phyloP scores from a whole-genome alignment of 352 stramenopile genomes.

The Phytophthora pisi region DNA sequence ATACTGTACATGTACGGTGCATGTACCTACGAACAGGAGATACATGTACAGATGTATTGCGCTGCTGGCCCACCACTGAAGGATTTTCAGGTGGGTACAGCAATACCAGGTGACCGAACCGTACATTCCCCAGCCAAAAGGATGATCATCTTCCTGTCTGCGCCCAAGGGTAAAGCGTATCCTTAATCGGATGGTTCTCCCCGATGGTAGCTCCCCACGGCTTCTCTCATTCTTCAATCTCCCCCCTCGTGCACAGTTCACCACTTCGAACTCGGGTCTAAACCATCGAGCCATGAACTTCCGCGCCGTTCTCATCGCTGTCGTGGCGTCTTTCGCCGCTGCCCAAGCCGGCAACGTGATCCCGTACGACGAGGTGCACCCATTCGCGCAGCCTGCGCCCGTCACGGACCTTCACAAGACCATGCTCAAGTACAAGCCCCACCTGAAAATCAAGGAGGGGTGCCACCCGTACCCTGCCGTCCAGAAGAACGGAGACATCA shows the following conservation, averaged over 20 bases:
- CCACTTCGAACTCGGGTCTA: not conserved
- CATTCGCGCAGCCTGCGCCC: constrained; percentile 3
- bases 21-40: too few species aligned
- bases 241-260: not conserved
- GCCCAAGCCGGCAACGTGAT: constrained; percentile 2
- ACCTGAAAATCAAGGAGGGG: constrained; percentile 16
- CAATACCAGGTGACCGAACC: too few species aligned
- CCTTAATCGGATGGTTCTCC: too few species aligned
- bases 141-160: too few species aligned
- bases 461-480: constrained; percentile 37
- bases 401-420: constrained; percentile 14
- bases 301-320: constrained; percentile 10
- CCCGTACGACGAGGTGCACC: constrained; percentile 5
- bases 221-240: constrained; percentile 11
- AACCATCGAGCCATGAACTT: constrained; percentile 13
- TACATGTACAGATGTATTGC: too few species aligned
- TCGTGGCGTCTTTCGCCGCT: constrained; percentile 4
- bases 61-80: too few species aligned
- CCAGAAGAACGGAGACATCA: constrained; percentile 31
- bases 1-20: too few species aligned
- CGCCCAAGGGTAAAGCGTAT: not conserved
- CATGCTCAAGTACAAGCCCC: constrained; percentile 21
- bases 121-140: too few species aligned
- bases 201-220: not conserved
- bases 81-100: too few species aligned